Base-by-base conservation (phyloP, 129 eudicot species). In the Tanacetum coccineum region DNA sequence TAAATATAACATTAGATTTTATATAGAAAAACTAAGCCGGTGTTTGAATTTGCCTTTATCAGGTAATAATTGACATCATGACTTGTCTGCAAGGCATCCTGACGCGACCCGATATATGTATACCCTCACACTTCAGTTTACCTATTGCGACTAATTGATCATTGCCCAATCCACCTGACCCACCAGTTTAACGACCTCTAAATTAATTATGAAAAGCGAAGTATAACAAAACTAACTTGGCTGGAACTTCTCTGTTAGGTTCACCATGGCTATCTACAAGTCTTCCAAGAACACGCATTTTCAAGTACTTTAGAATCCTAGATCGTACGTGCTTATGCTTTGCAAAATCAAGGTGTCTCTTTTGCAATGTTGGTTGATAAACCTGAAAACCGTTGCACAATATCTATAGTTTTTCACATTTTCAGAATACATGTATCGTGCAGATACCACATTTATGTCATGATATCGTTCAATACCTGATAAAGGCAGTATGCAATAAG, bases 241-340 rank as follows among this genome's bases (percentile, higher is more conserved):
- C 26, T 70, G 81, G 17, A 56, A 81, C 90, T n/a, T 79, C 95
- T 62, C 50, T 57, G 30, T 86, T 70, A 40, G 87, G 86, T 60
- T 51, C 79, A 9, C 95, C 96, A 42, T 81, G 73, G 20, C 59
- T 75, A 40, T 65, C 86, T 44, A 71, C 76, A 30, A 88, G 83
- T 82, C 80, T 86, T 62, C 88, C 90, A 54, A 83, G 74, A 8
- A 84, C 70, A 28, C 77, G 84, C 87, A 8, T 83, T 63, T 77
- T 86, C 51, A 89, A 69, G 74, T 72, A 82, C 62, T 81, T 81
- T 7, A 89, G 74, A 66, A 89, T 77, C 70, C 95, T 88, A 66
- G 91, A 81, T 25, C 80, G 70, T 42, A 89, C 79, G 44, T 81
- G 93, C 73, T 86, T 89, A 71, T 86, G 88, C 74, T 86, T 86